These are phyloP conservation scores for Leucocoprinus sp. DNA, from an alignment of 768 basidiomycete genomes.

Conservation along the genomic window DNA sequence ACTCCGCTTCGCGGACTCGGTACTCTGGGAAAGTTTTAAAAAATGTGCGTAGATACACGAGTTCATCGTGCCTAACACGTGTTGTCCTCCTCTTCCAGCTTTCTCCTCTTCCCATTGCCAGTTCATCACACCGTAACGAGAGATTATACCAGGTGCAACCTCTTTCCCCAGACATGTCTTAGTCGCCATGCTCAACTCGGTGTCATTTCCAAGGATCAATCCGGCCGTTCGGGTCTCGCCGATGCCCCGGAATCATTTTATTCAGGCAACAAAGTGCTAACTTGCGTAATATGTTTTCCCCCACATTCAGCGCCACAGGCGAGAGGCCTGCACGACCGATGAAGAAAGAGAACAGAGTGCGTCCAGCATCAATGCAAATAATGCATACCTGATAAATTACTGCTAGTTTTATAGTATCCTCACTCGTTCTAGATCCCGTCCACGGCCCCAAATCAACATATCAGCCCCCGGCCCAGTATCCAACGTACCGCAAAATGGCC, in stretches of 20 bases:
- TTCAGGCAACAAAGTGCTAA: constrained; percentile 14
- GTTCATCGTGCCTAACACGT: constrained; percentile 41
- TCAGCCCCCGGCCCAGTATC: constrained; percentile 16
- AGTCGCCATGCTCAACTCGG: constrained; percentile 11
- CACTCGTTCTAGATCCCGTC: constrained; percentile 54
- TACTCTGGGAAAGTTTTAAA: constrained; percentile 22
- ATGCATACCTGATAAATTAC: constrained; percentile 3
- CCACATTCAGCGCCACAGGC: constrained; percentile 19
- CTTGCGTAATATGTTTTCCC: constrained; percentile 18
- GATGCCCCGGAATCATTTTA: constrained; percentile 19
- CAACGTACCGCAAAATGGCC: constrained; percentile 14
- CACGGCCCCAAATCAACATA: constrained; percentile 33
- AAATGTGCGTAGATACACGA: constrained; percentile 23
- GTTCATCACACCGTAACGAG: constrained; percentile 22
- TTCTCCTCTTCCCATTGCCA: constrained; percentile 34
- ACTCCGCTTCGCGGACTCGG: constrained; percentile 19
- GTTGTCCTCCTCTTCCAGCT: constrained; percentile 28
- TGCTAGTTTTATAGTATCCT: constrained; percentile 54
- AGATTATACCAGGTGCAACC: constrained; percentile 21
- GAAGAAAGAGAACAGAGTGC: constrained; percentile 40
- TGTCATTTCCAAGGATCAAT: constrained; percentile 13
- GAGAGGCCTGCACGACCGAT: constrained; percentile 33
- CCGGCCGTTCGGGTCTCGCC: constrained; percentile 26
- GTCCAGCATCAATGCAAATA: constrained; percentile 11
- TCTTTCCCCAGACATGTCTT: constrained; percentile 9